Conservation (phyloP, 352 stramenopile species). For the Globisporangium emineosum region DNA sequence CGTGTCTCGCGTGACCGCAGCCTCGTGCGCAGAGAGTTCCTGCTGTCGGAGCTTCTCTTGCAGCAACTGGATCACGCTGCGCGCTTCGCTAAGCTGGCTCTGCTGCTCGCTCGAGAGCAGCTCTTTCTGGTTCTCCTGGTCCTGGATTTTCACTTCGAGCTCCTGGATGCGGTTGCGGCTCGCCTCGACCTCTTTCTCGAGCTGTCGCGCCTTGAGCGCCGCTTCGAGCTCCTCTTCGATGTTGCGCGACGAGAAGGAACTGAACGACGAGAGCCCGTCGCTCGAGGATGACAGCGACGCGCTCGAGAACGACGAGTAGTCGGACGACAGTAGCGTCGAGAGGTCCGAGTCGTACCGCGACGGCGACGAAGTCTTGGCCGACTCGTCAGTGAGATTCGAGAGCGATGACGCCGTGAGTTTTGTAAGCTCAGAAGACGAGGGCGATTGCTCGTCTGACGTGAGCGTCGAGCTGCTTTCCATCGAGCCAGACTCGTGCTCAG, state of each 20-base stretch:
- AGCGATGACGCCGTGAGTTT: conserved; percentile 8
- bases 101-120: conserved; percentile 61
- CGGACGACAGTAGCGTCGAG: conserved; percentile 33
- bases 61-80: conserved; percentile 48
- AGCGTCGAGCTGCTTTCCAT: not conserved
- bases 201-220: conserved; percentile 44
- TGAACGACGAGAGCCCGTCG: conserved; percentile 13
- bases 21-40: conserved; percentile 47
- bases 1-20: conserved; percentile 48
- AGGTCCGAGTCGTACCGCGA: conserved; percentile 33
- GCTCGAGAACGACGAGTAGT: conserved; percentile 24
- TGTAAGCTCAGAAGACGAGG: not conserved
- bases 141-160: conserved; percentile 52
- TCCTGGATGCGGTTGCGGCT: conserved; percentile 57
- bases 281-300: conserved; percentile 22
- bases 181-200: conserved; percentile 69
- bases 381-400: not conserved
- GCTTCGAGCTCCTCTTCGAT: conserved; percentile 70
- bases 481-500: not conserved
- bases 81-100: conserved; percentile 48
- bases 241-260: conserved; percentile 18
- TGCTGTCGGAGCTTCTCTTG: conserved; percentile 59
- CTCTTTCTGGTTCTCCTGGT: conserved; percentile 54
- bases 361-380: conserved; percentile 2
- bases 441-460: not conserved